A percentile compares a stretch with the other conserved stretches of the same genome.
Conservation (phyloP, 2,329 filamentous ascomycete species). For the Dothiorella sarmentorum region DNA sequence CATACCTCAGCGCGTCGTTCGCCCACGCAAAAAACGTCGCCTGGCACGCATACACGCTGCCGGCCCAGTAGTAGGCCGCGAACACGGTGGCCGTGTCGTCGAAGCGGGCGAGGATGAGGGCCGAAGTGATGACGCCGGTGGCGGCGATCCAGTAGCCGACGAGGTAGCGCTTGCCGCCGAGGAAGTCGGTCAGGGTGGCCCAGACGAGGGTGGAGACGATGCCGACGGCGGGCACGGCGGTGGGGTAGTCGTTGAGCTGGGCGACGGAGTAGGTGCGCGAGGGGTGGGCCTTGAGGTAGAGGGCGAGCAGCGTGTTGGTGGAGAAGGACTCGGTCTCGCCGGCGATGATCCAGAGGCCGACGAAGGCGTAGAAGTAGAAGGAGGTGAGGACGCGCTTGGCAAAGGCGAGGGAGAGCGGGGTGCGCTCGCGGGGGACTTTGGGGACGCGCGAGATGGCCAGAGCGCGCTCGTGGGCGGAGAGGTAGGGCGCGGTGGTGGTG, state of each 20-base stretch:
- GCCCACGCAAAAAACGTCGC: conserved; percentile 75
- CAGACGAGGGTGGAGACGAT: conserved; percentile 62
- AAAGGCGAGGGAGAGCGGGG: conserved; percentile 50
- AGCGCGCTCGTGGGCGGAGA: conserved; percentile 39
- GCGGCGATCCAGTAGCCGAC: conserved; percentile 65
- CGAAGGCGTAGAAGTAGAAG: conserved; percentile 66
- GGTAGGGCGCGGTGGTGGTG: conserved; percentile 43
- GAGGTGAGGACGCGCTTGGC: conserved; percentile 55
- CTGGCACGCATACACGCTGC: conserved; percentile 68
- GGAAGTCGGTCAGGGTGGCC: conserved; percentile 64
- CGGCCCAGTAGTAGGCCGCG: conserved; percentile 67
- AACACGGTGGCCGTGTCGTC: conserved; percentile 56
- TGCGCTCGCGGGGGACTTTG: conserved; percentile 43
- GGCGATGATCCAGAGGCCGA: conserved; percentile 65
- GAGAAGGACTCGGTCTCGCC: conserved; percentile 70
- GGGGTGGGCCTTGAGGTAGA: conserved; percentile 50
- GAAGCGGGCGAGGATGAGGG: conserved; percentile 57
- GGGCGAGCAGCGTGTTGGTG: conserved; percentile 56
- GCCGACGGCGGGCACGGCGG: conserved; percentile 51
- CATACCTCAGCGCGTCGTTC: conserved; percentile 64
- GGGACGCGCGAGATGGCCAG: conserved; percentile 47
- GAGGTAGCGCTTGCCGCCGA: conserved; percentile 61
- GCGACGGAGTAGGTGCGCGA: conserved; percentile 46
- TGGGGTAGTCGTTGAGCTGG: conserved; percentile 54
- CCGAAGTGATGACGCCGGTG: conserved; percentile 61